Percentiles rank a stretch among this genome's conserved stretches.
Conservation (phyloP, 1,284 basidiomycete species). For the Tilletia walkeri region DNA sequence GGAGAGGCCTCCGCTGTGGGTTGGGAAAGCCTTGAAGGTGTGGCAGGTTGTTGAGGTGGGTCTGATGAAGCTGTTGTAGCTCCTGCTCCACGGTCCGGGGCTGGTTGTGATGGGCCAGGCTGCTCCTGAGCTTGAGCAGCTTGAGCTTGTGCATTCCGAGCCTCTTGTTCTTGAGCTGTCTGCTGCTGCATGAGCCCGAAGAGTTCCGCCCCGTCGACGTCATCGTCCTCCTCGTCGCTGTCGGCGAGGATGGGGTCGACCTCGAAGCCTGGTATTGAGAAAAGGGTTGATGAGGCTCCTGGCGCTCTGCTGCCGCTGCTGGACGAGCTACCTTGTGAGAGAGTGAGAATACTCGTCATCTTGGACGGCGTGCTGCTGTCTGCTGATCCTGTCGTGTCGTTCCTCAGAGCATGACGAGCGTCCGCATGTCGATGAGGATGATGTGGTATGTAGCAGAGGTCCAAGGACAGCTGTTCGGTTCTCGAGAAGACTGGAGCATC, state of each 20-base stretch:
- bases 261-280: neutral
- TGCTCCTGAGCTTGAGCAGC: neutral
- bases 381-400: no score
- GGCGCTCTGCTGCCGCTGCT: neutral
- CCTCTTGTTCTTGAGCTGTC: neutral
- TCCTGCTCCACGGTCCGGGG: neutral
- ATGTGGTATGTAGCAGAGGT: no score
- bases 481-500: no score
- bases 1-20: no score
- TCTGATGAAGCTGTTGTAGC: neutral
- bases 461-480: no score
- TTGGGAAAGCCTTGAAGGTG: neutral
- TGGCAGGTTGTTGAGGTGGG: neutral
- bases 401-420: no score
- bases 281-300: neutral
- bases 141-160: neutral
- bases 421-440: no score
- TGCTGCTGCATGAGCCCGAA: conserved; percentile 3
- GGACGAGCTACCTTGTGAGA: neutral
- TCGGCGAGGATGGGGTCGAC: conserved; percentile 7
- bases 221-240: conserved; percentile 2
- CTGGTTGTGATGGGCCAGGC: neutral
- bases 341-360: neutral
- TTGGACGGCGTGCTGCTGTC: no score
- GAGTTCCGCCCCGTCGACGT: neutral